Base-by-base conservation (phyloP, 305 asterid genomes). In the Fraxinus albicans region DNA sequence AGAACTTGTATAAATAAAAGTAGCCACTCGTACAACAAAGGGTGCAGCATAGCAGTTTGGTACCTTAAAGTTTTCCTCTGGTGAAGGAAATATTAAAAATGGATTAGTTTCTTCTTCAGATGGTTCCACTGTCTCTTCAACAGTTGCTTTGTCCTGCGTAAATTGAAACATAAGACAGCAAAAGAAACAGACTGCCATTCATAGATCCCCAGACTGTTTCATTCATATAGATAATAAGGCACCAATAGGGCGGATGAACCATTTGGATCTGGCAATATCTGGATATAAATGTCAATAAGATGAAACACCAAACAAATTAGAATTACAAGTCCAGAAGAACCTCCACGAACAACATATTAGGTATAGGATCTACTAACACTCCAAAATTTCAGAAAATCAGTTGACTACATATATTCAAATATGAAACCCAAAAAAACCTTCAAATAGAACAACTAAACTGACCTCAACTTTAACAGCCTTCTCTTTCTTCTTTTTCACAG, bases 101-200 rank as follows among this genome's bases (percentile, higher is more conserved):
- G 99, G 99, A 88, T 96, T 96, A 50, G 87, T 69, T 85, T 93
- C 98, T 89, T 93, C 99, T 85, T 96, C 97, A 73, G 94, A 86
- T 87, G 90, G 93, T 83, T 88, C 90, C 42, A 91, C 84, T 29
- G 86, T 82, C 88, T 88, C 98, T 88, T 91, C 95, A 58, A 83
- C 88, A 80, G 83, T 67, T 83, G 89, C 86, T 73, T 93, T 93
- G 3, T 86, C 96, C 99, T 94, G 88, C 84, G 72, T 21, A 83
- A 88, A 84, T 60, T 33, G 33, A 25, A 47, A 86, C 67, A 83
- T 38, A 38, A 80, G 27, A 47, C 42, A 77, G 50, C 47, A 31
- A 70, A 75, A 65, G 79, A 67, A 79, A 40, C 80, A 76, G 63
- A 36, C n/a, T 8, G 7, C 77, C 34, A 81, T 79, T 79, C n/a